Evolutionary conservation across 805 yeast species (phyloP).

Genomic region (Wickerhamiella occidentalis): DNA sequence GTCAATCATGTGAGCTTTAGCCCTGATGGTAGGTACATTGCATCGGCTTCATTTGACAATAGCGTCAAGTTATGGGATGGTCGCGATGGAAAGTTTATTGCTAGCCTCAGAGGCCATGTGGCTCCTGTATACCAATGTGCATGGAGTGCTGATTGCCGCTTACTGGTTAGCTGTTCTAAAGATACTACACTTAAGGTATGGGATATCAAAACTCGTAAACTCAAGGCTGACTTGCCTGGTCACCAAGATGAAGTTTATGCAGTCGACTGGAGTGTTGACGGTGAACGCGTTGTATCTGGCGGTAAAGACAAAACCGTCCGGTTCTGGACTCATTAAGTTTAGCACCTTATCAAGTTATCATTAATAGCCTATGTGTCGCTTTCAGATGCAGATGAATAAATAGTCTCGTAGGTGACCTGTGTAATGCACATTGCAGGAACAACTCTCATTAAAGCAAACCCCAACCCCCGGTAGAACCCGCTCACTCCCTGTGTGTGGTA

Average conservation of each 20-base stretch:
- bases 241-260: constrained; percentile 93
- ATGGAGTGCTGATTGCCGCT: constrained; percentile 91
- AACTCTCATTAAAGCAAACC: constrained; percentile 67
- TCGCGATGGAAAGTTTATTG: constrained; percentile 71
- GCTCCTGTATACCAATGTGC: constrained; percentile 96
- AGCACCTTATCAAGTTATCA: no score
- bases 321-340: constrained; percentile 68
- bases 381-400: no score
- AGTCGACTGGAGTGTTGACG: constrained; percentile 97
- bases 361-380: no score
- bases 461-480: constrained; percentile 76
- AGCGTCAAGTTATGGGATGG: constrained; percentile 97
- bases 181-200: constrained; percentile 94
- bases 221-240: constrained; percentile 86
- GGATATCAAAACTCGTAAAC: constrained; percentile 80
- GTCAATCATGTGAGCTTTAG: constrained; percentile 93
- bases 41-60: constrained; percentile 90
- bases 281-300: constrained; percentile 88
- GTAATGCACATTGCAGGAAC: constrained; percentile 91
- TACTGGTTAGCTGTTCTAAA: constrained; percentile 85
- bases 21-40: constrained; percentile 86
- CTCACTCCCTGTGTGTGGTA: constrained; percentile 40
- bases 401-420: constrained; percentile 63
- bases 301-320: constrained; percentile 93
- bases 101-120: constrained; percentile 92